Evolutionary conservation across 441 rosid species (phyloP).

Genomic region (Rhodomyrtus psidioides): DNA sequence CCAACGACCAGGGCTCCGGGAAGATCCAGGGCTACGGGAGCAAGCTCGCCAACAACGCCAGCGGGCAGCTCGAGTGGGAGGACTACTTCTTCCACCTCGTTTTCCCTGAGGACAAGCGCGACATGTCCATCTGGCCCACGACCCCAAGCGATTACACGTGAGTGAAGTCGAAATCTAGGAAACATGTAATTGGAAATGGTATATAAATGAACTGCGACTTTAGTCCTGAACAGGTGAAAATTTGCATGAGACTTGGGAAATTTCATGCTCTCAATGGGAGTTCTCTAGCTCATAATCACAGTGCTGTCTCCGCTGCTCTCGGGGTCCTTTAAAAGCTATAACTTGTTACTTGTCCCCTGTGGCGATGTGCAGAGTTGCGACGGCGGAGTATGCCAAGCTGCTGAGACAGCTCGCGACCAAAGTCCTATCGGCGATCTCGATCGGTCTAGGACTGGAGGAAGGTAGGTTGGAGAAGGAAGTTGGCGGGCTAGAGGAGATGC

Average conservation of each 20-base stretch:
- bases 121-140: conserved; percentile 78
- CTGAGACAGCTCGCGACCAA: conserved; percentile 64
- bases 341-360: neutral
- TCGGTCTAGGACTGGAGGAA: conserved; percentile 70
- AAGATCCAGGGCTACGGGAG: conserved; percentile 92
- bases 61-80: conserved; percentile 89
- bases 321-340: neutral
- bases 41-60: conserved; percentile 79
- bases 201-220: neutral
- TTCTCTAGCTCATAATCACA: neutral
- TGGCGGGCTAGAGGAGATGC: conserved; percentile 78
- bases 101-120: conserved; percentile 72
- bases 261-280: neutral
- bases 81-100: conserved; percentile 86
- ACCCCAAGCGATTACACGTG: conserved; percentile 64
- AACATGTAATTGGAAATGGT: neutral
- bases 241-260: neutral
- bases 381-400: conserved; percentile 73
- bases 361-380: conserved; percentile 37
- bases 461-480: conserved; percentile 81
- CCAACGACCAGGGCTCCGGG: conserved; percentile 71
- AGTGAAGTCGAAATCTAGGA: conserved; percentile 14
- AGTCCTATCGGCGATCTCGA: conserved; percentile 47
- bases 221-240: neutral
- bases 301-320: neutral